Evolutionary conservation across 164 flowering plant genomes (phyloP), one percentile per base, ranked within the genome.

Genomic region (Dillenia suffruticosa): DNA sequence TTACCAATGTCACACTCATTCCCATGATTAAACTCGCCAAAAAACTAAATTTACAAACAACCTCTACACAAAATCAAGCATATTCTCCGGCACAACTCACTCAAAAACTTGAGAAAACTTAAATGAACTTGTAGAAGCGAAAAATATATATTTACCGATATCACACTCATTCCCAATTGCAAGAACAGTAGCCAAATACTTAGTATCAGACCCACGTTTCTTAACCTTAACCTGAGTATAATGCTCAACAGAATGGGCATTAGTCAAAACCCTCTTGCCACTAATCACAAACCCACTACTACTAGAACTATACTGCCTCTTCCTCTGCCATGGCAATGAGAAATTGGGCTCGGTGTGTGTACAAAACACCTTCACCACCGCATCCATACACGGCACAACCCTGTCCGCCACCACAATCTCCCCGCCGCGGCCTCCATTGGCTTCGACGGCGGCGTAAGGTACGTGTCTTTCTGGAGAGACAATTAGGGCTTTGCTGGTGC

Each of bases 171-270:
- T 91, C 9, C 99, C 99, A 65, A 91, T 87, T 3, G 99, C 90
- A 1, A 94, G 79, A 12, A 94, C 99, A 2, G 89, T 89, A 8
- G 99, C 99, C 75, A 94, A 68, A 49, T 79, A 94, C 80, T 94
- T 94, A 8, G 89, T 82, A 76, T 94, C 99, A 1, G 96, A 94
- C 44, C 97, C 99, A 16, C 97, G 81, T 78, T 89, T 91, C 86
- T 92, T 94, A 59, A 94, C 79, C 83, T 94, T 94, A 22, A 94
- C 99, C 77, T 91, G 99, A 3, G 99, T 94, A 59, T 86, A 65
- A 77, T 94, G 96, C 84, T 89, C 96, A 44, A 94, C 99, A 0
- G 99, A 94, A 54, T 94, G 99, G 1, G 99, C 99, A 74, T 94
- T 94, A 2, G 99, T 94, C 73, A 94, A 70, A 22, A 94, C 90